Conservation (phyloP, 2,329 filamentous ascomycete genomes). For the Penicillium paneum region DNA sequence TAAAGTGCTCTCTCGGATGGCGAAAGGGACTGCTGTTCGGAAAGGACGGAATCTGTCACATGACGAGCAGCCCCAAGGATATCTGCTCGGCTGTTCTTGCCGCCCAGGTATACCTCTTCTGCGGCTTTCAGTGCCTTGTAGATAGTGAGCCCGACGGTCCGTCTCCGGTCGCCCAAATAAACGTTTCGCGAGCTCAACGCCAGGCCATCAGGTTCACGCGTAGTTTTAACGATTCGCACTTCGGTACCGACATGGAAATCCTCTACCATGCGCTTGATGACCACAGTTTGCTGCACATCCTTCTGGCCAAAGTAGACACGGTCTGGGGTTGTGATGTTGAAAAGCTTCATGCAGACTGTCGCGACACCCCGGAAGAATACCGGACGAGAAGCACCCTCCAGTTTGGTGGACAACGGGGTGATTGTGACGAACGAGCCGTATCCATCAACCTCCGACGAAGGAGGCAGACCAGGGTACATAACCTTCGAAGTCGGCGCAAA, state of each 20-base stretch:
- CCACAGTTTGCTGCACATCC: slow-evolving; percentile 91
- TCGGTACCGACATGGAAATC: slow-evolving; percentile 80
- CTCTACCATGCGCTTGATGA: slow-evolving; percentile 79
- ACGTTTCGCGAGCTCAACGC: slow-evolving; percentile 93
- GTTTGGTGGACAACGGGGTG: slow-evolving; percentile 73
- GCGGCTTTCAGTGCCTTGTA: slow-evolving; percentile 67
- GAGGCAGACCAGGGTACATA: slow-evolving; percentile 83
- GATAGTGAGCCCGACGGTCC: slow-evolving; percentile 69
- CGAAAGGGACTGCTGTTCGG: slow-evolving; percentile 60
- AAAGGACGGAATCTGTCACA: slow-evolving; percentile 54
- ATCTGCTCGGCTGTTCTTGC: slow-evolving; percentile 55
- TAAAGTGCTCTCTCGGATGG: slow-evolving; percentile 65
- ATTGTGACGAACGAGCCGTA: slow-evolving; percentile 88
- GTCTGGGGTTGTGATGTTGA: slow-evolving; percentile 76
- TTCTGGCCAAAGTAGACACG: slow-evolving; percentile 94
- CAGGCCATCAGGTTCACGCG: slow-evolving; percentile 74
- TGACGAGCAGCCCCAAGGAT: slow-evolving; percentile 70
- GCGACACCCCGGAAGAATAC: slow-evolving; percentile 97
- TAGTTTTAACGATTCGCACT: slow-evolving; percentile 70
- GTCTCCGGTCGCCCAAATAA: slow-evolving; percentile 75
- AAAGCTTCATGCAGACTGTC: slow-evolving; percentile 92
- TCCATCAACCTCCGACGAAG: slow-evolving; percentile 68
- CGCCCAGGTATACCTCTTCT: slow-evolving; percentile 61
- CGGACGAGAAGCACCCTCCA: slow-evolving; percentile 81
- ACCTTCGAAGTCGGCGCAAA: slow-evolving; percentile 78